A percentile compares a stretch with the other conserved stretches of the same genome.
Conservation (phyloP, 2,329 filamentous ascomycete species). For the Phyllosticta citriasiana region DNA sequence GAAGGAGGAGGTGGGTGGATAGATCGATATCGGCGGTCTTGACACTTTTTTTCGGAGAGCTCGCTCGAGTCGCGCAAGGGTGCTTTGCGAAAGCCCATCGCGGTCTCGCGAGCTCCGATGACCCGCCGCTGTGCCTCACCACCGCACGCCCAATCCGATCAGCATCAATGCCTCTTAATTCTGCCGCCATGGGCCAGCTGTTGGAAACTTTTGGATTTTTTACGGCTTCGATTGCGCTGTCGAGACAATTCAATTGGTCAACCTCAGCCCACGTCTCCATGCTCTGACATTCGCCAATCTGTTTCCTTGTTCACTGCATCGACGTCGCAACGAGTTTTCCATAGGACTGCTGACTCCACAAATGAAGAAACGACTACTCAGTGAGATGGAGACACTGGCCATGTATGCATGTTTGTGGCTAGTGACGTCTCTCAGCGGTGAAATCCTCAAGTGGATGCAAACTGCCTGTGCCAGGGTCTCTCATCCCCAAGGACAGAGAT, state of each 20-base stretch:
- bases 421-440: too few relatives aligned
- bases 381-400: background rate
- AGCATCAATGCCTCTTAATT: background rate
- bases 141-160: background rate
- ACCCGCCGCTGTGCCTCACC: background rate
- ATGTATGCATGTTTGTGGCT: too few relatives aligned
- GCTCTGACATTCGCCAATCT: background rate
- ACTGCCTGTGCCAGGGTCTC: too few relatives aligned
- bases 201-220: background rate
- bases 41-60: constrained; percentile 9
- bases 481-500: too few relatives aligned
- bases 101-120: background rate
- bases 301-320: background rate
- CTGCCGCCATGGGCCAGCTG: background rate
- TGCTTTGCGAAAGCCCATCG: background rate
- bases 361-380: background rate
- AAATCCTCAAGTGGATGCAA: too few relatives aligned
- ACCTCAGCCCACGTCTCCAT: background rate
- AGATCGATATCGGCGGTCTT: constrained; percentile 7
- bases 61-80: constrained; percentile 8
- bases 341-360: background rate
- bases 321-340: background rate
- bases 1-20: background rate
- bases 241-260: background rate
- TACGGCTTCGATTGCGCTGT: background rate